Base-by-base conservation (phyloP, 2,329 filamentous ascomycete species). In the Emmonsiellopsis sp. region DNA sequence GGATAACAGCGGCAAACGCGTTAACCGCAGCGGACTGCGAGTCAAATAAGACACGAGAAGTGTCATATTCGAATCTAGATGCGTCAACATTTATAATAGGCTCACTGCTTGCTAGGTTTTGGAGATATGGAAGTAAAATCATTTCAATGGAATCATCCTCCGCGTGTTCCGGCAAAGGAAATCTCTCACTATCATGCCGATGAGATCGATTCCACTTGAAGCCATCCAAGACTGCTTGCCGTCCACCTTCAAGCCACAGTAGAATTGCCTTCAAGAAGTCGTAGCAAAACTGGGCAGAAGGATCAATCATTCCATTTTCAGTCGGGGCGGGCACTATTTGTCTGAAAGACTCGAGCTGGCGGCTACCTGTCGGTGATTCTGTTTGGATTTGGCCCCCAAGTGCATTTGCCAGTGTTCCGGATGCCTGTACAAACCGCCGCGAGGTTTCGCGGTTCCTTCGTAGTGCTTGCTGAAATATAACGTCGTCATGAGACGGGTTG, bases 201-300 rank as follows among this genome's bases (percentile, higher is more conserved):
- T 72, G 65, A 26, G 66, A 62, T 3, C 69, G 65, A 30, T 71
- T 68, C 50, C 73, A 70, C 41, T 77, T 79, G 63, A 85, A 85
- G 0, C 78, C 80, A 54, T 78, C 71, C 2, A 84, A 64, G 8
- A 85, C 64, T 31, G 73, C 74, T 7, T 75, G 70, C 11, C 79
- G 69, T 8, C 82, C 82, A 35, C 79, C 81, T 52, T 82, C 79
- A 2, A 85, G 67, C 79, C 81, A 85, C 1, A 84, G 70, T 2
- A 83, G 62, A 43, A 85, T 82, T 1, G 82, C 80, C 62, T 81
- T 83, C 30, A 85, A 60, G 59, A 85, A 85, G 58, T 85, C 82
- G 59, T 83, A 84, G n/a, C 74, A 74, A 62, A 85, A 85, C 11
- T 77, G 76, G 44, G 80, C 74, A 16, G 73, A 68, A 7, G 60